Conservation (phyloP, 306 rosid genomes). For the Fragaria ananassa region DNA sequence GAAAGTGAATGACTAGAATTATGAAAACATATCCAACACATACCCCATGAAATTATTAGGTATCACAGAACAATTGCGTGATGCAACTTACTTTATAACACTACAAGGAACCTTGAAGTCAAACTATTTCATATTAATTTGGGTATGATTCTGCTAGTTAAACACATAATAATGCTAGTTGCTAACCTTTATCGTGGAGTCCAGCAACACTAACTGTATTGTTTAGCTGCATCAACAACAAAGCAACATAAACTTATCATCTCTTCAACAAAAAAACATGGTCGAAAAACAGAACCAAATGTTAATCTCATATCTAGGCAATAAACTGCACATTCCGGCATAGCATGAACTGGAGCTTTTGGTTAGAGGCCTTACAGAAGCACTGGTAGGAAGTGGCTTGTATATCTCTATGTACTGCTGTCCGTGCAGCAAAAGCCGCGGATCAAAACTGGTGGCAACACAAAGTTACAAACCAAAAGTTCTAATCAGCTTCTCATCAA, state of each 20-base stretch:
- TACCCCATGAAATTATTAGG: background rate
- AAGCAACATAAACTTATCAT: conserved; percentile 12
- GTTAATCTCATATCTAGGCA: background rate
- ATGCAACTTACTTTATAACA: background rate
- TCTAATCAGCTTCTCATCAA: conserved; percentile 5
- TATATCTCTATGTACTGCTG: conserved; percentile 86
- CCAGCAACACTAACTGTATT: conserved; percentile 75
- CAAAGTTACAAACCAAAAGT: conserved; percentile 8
- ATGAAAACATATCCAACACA: background rate
- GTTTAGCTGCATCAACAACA: conserved; percentile 52
- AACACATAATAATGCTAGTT: conserved; percentile 16
- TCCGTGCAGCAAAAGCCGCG: conserved; percentile 83
- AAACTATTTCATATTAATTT: background rate
- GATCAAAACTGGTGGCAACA: conserved; percentile 61
- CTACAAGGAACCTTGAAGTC: background rate
- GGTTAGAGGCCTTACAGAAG: conserved; percentile 52
- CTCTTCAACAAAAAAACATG: conserved; percentile 16
- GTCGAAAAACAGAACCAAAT: background rate
- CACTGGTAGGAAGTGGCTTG: conserved; percentile 75
- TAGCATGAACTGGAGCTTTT: conserved; percentile 7
- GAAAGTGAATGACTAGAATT: background rate
- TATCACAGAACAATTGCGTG: background rate
- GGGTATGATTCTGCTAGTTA: conserved; percentile 10
- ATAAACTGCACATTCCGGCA: background rate
- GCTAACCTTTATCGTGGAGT: conserved; percentile 89